Evolutionary conservation across 1,139 yeast species (phyloP).

Genomic region (Sugiyamaella castrensis): DNA sequence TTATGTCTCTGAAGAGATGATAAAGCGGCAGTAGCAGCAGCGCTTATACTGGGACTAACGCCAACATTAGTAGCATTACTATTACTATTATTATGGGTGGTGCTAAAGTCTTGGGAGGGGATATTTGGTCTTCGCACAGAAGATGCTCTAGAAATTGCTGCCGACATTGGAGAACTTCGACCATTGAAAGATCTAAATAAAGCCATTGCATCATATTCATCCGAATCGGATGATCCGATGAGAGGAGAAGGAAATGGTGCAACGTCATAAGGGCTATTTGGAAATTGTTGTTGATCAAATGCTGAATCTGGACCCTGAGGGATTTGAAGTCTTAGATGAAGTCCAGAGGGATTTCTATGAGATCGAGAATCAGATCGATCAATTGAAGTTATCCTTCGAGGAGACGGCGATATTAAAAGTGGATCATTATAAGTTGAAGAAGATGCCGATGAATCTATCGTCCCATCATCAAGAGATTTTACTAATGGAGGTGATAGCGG

Average conservation of each 20-base stretch:
- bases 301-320: background rate
- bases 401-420: too few relatives aligned
- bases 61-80: background rate
- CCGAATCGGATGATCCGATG: slow-evolving; percentile 19
- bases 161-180: slow-evolving; percentile 24
- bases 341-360: too few relatives aligned
- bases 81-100: background rate
- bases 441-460: too few relatives aligned
- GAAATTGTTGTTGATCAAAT: slow-evolving; percentile 6
- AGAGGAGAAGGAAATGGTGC: slow-evolving; percentile 36
- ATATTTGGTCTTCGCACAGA: slow-evolving; percentile 17
- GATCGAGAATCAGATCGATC: too few relatives aligned
- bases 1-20: slow-evolving; percentile 3
- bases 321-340: background rate
- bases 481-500: too few relatives aligned
- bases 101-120: slow-evolving; percentile 5
- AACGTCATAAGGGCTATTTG: slow-evolving; percentile 22
- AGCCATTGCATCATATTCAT: slow-evolving; percentile 16
- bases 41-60: slow-evolving; percentile 5
- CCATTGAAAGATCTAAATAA: slow-evolving; percentile 28
- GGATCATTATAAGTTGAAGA: too few relatives aligned
- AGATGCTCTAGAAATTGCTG: slow-evolving; percentile 27
- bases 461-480: too few relatives aligned
- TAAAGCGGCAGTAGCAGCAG: slow-evolving; percentile 8
- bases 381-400: too few relatives aligned